Evolutionary conservation across 2,329 filamentous ascomycete genomes (phyloP), one percentile per base, ranked within the genome.

Genomic region (Cordyceps javanica): DNA sequence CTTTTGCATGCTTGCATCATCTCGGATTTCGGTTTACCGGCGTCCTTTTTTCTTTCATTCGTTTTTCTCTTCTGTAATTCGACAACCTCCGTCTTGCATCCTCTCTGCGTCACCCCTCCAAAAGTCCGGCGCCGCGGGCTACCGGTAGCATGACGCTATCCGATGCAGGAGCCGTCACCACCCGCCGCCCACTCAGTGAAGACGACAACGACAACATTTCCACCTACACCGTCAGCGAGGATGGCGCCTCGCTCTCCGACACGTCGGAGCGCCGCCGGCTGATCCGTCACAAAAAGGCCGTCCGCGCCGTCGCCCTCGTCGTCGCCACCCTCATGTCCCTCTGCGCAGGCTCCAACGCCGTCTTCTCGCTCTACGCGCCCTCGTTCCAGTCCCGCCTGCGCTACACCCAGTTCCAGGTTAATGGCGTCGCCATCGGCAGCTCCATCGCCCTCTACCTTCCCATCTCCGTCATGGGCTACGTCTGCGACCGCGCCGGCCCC

Each of bases 291-390:
- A 73, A 70, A 56, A 65, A 68, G 34, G 55, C 66, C n/a, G 61
- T 73, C 30, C 78, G 77, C 58, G 62, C 72, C 62, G 57, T 81
- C 46, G 78, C 83, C 57, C 84, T 86, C 65, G 62, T 78, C 28
- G 75, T 76, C 23, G 78, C 83, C 28, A 77, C 85, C 30, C 61
- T 83, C 16, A 77, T 78, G 16, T 77, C 82, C 14, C 81, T 97
- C 32, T 94, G 90, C 70, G 93, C 91, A 30, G 94, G 93, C 61
- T 95, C 90, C 66, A 90, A 97, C 67, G 91, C 91, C 51, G 89
- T 91, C 50, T 99, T 94, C 76, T 96, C 91, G 36, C 84, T 99
- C 32, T 99, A 97, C 70, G 94, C 89, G 9, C 92, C 90, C 64
- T 80, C 95, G 49, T 91, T 99, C 75, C 90, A 96, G 71, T 87